Evolutionary conservation across 140 eudicot species (phyloP).

Genomic region (Flaveria floridana): DNA sequence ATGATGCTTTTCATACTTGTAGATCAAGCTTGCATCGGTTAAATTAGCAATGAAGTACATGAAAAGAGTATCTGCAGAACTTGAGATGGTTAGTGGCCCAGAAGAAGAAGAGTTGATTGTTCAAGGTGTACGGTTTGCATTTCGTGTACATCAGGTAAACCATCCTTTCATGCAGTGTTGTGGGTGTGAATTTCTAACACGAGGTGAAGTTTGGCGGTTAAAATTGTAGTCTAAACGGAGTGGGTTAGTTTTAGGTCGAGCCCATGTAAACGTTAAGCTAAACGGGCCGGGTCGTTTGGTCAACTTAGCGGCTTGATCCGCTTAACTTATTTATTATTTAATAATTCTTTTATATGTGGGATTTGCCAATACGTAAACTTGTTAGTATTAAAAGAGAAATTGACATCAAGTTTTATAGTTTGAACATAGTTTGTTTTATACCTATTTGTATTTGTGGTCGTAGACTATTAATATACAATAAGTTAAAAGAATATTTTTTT

Average conservation of each 20-base stretch:
- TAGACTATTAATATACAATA: too few relatives aligned
- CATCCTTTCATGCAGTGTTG: not conserved
- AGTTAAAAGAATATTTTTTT: too few relatives aligned
- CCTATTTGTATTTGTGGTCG: too few relatives aligned
- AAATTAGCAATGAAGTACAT: constrained; percentile 90
- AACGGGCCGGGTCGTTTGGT: too few relatives aligned
- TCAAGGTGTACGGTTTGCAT: constrained; percentile 92
- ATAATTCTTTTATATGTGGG: not conserved
- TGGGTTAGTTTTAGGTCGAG: too few relatives aligned
- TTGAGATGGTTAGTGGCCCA: constrained; percentile 72
- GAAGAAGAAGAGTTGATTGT: constrained; percentile 92
- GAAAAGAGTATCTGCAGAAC: constrained; percentile 87
- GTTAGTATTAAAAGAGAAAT: not conserved
- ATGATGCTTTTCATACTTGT: constrained; percentile 24
- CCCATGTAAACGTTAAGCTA: too few relatives aligned
- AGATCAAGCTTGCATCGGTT: constrained; percentile 94
- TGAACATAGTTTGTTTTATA: not conserved
- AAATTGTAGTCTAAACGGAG: too few relatives aligned
- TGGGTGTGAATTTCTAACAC: not conserved
- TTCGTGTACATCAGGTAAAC: constrained; percentile 87
- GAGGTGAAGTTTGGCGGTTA: too few relatives aligned
- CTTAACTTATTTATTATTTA: too few relatives aligned
- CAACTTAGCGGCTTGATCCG: too few relatives aligned
- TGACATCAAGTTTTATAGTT: not conserved
- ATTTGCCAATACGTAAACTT: not conserved